phyloP scores from a whole-genome alignment of 106 monocot genomes.

The Iris macrosiphon region DNA sequence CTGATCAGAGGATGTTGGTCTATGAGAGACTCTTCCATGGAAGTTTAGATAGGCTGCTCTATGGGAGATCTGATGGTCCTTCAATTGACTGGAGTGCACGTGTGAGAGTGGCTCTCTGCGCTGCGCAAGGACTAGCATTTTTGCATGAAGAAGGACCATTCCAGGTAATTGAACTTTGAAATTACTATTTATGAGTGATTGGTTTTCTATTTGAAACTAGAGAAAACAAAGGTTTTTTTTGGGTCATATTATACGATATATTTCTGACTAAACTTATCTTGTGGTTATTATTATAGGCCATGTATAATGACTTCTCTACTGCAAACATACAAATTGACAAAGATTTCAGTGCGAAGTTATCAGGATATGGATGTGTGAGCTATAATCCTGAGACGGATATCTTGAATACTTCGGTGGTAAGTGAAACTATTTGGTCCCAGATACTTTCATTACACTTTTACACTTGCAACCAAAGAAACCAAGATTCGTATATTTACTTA shows the following conservation, averaged over 20 bases:
- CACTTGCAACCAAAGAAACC: too few species aligned
- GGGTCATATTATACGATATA: too few species aligned
- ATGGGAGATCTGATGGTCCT: slow-evolving; percentile 71
- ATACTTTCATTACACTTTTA: too few species aligned
- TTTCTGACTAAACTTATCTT: too few species aligned
- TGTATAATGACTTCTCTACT: slow-evolving; percentile 86
- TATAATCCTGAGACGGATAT: slow-evolving; percentile 46
- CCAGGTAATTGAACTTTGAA: slow-evolving; percentile 50
- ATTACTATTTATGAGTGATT: too few species aligned
- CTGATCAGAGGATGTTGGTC: slow-evolving; percentile 73
- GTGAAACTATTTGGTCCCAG: too few species aligned
- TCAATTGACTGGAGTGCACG: slow-evolving; percentile 79
- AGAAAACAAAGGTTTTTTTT: too few species aligned
- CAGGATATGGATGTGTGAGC: slow-evolving; percentile 76
- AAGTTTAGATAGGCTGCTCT: slow-evolving; percentile 66
- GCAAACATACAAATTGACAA: slow-evolving; percentile 83
- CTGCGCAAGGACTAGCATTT: slow-evolving; percentile 81
- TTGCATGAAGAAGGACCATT: slow-evolving; percentile 98
- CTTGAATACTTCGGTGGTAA: slow-evolving; percentile 51
- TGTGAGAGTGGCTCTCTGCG: slow-evolving; percentile 75
- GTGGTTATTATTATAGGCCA: slow-evolving; percentile 38
- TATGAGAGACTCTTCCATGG: slow-evolving; percentile 85
- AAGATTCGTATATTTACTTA: too few species aligned
- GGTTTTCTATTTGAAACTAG: too few species aligned
- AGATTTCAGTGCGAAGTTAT: slow-evolving; percentile 91